Evolutionary conservation across 2,329 filamentous ascomycete species (phyloP), one percentile per base, ranked within the genome.

Genomic region (Geosmithia morbida): DNA sequence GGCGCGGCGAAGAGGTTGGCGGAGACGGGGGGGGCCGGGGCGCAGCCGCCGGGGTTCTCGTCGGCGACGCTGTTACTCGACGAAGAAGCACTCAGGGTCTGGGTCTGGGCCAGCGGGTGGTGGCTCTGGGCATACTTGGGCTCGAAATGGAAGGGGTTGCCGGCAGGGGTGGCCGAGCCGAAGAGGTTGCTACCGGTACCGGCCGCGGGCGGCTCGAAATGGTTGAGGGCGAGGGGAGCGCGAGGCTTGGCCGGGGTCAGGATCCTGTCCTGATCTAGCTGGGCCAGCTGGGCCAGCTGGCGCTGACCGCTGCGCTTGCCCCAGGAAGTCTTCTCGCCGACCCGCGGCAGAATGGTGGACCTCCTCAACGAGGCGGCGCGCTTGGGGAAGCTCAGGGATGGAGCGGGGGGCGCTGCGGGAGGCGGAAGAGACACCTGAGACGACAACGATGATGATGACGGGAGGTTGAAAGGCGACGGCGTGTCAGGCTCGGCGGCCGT

Each of bases 341-440:
- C 77, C 41, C 90, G 82, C 62, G 95, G 89, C 59, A 94, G 87
- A 20, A 95, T 65, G 1, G 90, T 95, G 2, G 88, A 94, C 60
- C 83, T 89, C 50, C 90, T 77, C 45, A 96, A 68, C 17, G 87
- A 92, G 1, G 83, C 84, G 1, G 84, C 79, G 51, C 85, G 74
- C 59, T 81, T 83, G 16, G 81, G 76, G 54, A 84, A 70, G 2
- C 72, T 74, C 2, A 62, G 37, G 16, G 40, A 58, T 55, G 76
- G 61, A 47, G 74, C 68, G 46, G 66, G 68, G 50, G 68, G 70
- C 44, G 66, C 53, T 45, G 59, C 46, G 11, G 33, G 33, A 16
- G 33, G 33, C 5, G 14, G 33, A 5, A 13, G 33, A 3, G 33
- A 37, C 33, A 37, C 3, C 11, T 37, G 33, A 37, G 33, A 37